Base-by-base conservation (phyloP, 768 basidiomycete species). In the Phylloporus arenicola region DNA sequence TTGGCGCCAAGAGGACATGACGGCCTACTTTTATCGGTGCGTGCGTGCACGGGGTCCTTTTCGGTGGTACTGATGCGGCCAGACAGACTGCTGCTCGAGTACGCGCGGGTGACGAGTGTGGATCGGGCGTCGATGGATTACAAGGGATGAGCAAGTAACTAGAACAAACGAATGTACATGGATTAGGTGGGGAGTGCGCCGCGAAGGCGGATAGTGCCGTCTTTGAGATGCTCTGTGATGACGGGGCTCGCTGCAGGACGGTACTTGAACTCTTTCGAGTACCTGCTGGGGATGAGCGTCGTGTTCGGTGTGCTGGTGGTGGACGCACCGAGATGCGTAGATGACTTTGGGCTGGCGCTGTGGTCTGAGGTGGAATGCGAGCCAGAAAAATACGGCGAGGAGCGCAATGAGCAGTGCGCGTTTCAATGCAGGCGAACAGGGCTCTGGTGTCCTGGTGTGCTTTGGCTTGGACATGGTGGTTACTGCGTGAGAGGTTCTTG, bases 231-330 rank as follows among this genome's bases (percentile, higher is more conserved):
- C 62, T 92, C 87, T 0, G 86, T 91, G 56, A 92, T 76, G 38
- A 92, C 72, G 11, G 91, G 89, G 52, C 86, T 90, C 6, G 90
- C 88, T 11, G 91, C 90, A 0, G 91, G 90, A 20, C 90, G 74
- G 63, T 78, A 92, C 66, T 84, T 89, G 72, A 78, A 79, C 59
- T 90, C 84, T 53, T 86, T 83, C 12, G 88, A 91, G 62, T 92
- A 93, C 54, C 91, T 92, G 49, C 30, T 48, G 44, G 14, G 2
- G n/a, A 34, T 31, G 31, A 16, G n/a, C 8, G n/a, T 47, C 12
- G 8, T 20, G 11, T n/a, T 14, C 9, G 12, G n/a, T 7, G 16
- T 6, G 8, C 24, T 2, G 37, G 9, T 38, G 31, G 9, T 29
- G 20, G 22, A 70, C 77, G 50, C 51, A 88, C 87, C 87, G 76